phyloP scores from a whole-genome alignment of 2,329 filamentous ascomycete species.

The Mycosphaerella sp. region DNA sequence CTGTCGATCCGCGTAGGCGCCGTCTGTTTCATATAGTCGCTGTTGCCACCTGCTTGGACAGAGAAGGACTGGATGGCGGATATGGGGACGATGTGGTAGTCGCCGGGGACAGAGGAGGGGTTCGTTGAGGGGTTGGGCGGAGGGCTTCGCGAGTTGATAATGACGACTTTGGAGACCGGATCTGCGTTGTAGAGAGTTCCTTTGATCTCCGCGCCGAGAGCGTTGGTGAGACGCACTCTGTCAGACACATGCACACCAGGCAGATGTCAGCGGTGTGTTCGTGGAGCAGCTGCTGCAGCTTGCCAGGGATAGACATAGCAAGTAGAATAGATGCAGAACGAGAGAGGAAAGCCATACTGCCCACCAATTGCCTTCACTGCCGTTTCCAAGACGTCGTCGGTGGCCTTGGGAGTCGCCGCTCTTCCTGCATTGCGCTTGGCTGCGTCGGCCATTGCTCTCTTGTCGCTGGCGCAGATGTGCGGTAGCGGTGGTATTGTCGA shows the following conservation, averaged over 20 bases:
- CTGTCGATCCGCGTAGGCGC: conserved; percentile 49
- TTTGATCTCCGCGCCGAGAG: conserved; percentile 49
- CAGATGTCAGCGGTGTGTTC: neutral
- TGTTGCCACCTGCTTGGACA: conserved; percentile 41
- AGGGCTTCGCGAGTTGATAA: conserved; percentile 47
- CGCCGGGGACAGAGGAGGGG: conserved; percentile 34
- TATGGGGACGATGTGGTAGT: conserved; percentile 57
- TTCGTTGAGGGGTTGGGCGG: conserved; percentile 39
- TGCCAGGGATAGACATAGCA: no score
- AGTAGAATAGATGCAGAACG: neutral
- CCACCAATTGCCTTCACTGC: conserved; percentile 56
- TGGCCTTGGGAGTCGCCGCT: conserved; percentile 47
- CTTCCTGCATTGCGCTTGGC: conserved; percentile 52
- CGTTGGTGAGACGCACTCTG: conserved; percentile 44
- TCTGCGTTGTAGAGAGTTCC: conserved; percentile 58
- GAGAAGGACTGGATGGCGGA: conserved; percentile 54
- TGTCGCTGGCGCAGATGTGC: neutral
- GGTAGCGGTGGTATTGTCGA: no score
- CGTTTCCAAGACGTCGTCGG: conserved; percentile 44
- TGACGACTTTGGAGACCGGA: conserved; percentile 55
- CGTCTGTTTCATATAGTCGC: conserved; percentile 38
- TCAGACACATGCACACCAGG: neutral
- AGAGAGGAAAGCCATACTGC: conserved; percentile 43
- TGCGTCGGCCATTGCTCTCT: conserved; percentile 47
- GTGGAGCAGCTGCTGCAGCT: neutral